Percentiles rank a stretch among this genome's conserved stretches.
These are phyloP conservation scores for Fraxinus excelsior DNA, from an alignment of 257 asterid species.

Conservation along the genomic window DNA sequence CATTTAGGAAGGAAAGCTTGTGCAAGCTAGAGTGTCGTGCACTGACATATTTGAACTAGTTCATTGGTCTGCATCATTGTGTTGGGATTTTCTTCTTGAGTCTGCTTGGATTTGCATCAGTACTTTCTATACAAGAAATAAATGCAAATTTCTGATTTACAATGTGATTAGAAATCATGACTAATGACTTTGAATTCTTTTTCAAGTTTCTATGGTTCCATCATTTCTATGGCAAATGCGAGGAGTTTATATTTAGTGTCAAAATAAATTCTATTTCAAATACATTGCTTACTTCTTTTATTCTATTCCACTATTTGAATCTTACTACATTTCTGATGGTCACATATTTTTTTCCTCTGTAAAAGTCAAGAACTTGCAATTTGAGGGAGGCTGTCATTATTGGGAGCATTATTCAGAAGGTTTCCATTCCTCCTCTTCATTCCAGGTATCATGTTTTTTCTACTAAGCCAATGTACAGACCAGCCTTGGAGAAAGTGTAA, in stretches of 20 bases:
- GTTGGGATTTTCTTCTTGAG: neutral
- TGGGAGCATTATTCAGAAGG: slow-evolving; percentile 83
- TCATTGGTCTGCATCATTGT: neutral
- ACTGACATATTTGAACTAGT: no score
- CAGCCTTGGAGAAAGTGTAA: neutral
- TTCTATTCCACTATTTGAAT: neutral
- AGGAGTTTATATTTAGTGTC: neutral
- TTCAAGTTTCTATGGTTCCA: neutral
- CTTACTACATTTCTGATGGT: neutral
- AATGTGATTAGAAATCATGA: neutral
- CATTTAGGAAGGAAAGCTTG: no score
- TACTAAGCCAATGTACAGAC: neutral
- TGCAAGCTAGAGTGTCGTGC: no score
- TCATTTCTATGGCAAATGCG: neutral
- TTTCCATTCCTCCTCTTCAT: slow-evolving; percentile 85
- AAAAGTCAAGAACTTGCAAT: slow-evolving; percentile 76
- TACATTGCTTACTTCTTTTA: neutral
- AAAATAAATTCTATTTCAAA: neutral
- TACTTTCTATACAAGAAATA: neutral
- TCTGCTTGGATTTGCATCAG: neutral
- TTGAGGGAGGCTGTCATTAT: slow-evolving; percentile 86
- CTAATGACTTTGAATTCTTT: neutral
- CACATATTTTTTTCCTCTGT: slow-evolving; percentile 7
- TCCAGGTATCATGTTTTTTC: slow-evolving; percentile 54
- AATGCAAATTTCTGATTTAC: neutral